Evolutionary conservation across 106 monocot species (phyloP), one percentile per base, ranked within the genome.

Genomic region (Chionographis japonica): DNA sequence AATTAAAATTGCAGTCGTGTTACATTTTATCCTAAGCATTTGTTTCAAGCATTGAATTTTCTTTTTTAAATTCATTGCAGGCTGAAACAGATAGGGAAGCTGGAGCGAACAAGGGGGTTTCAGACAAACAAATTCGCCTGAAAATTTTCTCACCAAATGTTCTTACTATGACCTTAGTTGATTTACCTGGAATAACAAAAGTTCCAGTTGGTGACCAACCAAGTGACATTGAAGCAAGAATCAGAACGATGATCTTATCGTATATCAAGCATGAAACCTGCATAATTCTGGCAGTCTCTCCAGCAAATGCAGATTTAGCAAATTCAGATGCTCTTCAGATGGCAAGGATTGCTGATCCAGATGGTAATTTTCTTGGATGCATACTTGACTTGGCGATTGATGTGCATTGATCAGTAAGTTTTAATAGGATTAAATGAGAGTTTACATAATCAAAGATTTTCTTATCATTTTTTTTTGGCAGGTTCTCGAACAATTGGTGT

Each of bases 261-360:
- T 95, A 95, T 64, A 95, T 95, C 70, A 92, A 82, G 52, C 89
- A 89, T 55, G 86, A 92, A 80, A 92, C 95, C 50, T 95, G 92
- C 67, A 92, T 95, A 27, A 91, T 95, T 58, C 78, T 95, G 71
- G 95, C 95, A 46, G 95, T 95, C 43, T 85, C 88, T 40, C 92
- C 94, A 50, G 95, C 88, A 79, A 95, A 95, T 89, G 86, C 95
- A 72, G 94, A 95, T 75, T 82, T 95, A 64, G 74, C 95, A 40
- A 95, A 95, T 72, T 95, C 92, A 70, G 95, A 95, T 80, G 95
- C 95, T 57, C 86, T 95, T 68, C 88, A 92, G 67, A 95, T 95
- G 86, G 92, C 92, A 19, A 79, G 92, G 40, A 75, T 86, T 64
- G 89, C 89, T 56, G 92, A 95, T 74, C 92, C 92, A 60, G 95